phyloP scores from a whole-genome alignment of 192 early-diverging fungal genomes.

The Rhizophlyctis rosea region DNA sequence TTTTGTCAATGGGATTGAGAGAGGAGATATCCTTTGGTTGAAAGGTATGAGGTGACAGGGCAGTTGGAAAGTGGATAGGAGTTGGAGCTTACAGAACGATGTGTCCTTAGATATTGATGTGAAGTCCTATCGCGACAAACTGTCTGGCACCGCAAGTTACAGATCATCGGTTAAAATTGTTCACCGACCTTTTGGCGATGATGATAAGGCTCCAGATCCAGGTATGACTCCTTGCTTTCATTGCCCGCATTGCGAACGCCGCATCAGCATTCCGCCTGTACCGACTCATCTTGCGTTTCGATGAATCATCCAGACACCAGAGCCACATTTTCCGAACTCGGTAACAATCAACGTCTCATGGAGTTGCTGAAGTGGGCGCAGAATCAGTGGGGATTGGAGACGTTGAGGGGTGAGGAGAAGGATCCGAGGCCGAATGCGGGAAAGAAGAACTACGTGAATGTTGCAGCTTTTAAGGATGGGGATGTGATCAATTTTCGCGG shows the following conservation, averaged over 20 bases:
- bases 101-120: neutral
- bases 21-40: slow-evolving; percentile 4
- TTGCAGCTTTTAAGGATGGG: neutral
- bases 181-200: neutral
- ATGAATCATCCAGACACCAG: no score
- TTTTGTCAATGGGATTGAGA: neutral
- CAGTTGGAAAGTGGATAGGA: neutral
- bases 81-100: neutral
- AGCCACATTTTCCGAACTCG: no score
- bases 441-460: neutral
- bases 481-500: neutral
- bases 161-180: neutral
- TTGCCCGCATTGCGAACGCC: no score
- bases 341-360: no score
- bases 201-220: neutral
- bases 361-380: no score
- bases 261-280: no score
- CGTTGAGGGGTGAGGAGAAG: no score
- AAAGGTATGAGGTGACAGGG: neutral
- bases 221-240: no score
- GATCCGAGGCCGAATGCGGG: no score
- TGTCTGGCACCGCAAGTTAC: neutral
- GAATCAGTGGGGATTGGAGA: no score
- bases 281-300: no score
- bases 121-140: neutral